phyloP scores from a whole-genome alignment of 805 yeast genomes.

The Barnettozyma salicaria region DNA sequence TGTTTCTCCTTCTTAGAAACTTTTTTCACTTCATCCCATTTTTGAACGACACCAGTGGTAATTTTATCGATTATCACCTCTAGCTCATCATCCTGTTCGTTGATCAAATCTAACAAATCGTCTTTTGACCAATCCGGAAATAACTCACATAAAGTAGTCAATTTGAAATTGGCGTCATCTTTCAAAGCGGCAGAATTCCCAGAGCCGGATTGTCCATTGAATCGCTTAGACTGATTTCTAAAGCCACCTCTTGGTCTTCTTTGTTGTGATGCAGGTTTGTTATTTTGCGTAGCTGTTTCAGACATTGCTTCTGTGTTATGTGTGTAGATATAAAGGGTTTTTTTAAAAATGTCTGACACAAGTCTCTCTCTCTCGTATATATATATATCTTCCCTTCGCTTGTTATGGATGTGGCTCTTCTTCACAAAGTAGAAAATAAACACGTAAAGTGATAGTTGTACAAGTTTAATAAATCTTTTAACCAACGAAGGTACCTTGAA shows the following conservation, averaged over 20 bases:
- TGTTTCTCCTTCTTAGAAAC: slow-evolving; percentile 51
- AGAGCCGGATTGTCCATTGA: slow-evolving; percentile 21
- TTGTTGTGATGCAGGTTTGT: slow-evolving; percentile 10
- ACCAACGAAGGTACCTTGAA: neutral
- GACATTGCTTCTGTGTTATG: slow-evolving; percentile 10
- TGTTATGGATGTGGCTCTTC: no score
- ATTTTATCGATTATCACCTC: slow-evolving; percentile 81
- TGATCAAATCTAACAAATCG: slow-evolving; percentile 70
- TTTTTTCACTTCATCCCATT: slow-evolving; percentile 90
- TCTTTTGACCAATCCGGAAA: slow-evolving; percentile 93
- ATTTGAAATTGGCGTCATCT: slow-evolving; percentile 33
- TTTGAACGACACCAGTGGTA: slow-evolving; percentile 81
- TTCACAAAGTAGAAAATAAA: slow-evolving; percentile 1
- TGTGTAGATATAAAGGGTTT: slow-evolving; percentile 2
- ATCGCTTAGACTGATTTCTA: slow-evolving; percentile 44
- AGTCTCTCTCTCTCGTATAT: slow-evolving; percentile 5
- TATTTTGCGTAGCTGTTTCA: slow-evolving; percentile 10
- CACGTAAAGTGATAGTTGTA: neutral
- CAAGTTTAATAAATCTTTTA: neutral
- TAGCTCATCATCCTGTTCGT: slow-evolving; percentile 63
- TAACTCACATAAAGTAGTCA: slow-evolving; percentile 65
- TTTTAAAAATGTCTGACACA: neutral
- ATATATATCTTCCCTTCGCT: no score
- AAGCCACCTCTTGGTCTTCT: slow-evolving; percentile 29
- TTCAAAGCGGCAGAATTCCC: slow-evolving; percentile 16